Evolutionary conservation across 2,329 filamentous ascomycete genomes (phyloP).

Genomic region (Penicillium sp.): DNA sequence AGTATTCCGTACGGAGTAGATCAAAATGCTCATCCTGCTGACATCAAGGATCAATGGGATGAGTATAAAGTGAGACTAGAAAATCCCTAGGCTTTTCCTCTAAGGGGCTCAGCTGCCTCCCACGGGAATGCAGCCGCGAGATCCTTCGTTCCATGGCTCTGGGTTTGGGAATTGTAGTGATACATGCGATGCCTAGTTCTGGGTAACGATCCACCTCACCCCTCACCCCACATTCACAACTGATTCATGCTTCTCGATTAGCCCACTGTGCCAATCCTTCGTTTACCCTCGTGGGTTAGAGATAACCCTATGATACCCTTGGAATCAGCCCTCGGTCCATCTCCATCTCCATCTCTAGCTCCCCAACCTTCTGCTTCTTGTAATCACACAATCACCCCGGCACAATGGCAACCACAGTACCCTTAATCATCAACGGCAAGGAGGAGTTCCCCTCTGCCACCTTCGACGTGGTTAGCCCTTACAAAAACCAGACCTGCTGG

Average conservation of each 20-base stretch:
- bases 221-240: neutral
- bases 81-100: neutral
- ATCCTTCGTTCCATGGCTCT: neutral
- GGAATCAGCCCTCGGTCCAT: neutral
- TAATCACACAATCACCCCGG: slow-evolving; percentile 4
- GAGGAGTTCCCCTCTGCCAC: slow-evolving; percentile 29
- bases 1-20: no score
- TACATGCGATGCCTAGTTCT: neutral
- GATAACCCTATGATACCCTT: neutral
- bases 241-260: neutral
- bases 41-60: neutral
- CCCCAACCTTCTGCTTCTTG: neutral
- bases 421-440: slow-evolving; percentile 38
- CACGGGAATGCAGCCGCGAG: neutral
- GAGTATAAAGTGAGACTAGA: neutral
- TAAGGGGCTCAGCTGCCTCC: neutral
- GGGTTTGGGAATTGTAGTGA: neutral
- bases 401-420: slow-evolving; percentile 24
- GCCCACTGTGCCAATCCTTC: neutral
- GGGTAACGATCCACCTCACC: neutral
- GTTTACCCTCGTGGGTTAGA: neutral
- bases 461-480: slow-evolving; percentile 52
- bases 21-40: neutral
- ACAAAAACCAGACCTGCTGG: slow-evolving; percentile 50
- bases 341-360: neutral